Evolutionary conservation across 371 early-diverging fungal species (phyloP).

Genomic region (Mortierella polycephala): DNA sequence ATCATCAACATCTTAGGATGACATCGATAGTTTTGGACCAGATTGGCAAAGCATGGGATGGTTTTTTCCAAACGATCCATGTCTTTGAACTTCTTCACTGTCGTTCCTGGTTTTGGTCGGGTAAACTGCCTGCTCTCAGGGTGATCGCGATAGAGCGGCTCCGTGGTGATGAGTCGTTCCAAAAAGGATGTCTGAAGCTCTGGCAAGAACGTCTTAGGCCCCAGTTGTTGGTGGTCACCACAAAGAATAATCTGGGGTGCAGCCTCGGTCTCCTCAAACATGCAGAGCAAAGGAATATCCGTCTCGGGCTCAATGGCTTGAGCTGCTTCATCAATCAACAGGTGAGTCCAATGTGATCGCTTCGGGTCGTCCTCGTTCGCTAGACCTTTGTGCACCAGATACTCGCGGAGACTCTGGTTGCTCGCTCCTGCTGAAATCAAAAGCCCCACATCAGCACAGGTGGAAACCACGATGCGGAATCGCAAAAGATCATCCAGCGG

Average conservation of each 20-base stretch:
- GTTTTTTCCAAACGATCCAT: conserved; percentile 30
- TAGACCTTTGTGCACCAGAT: conserved; percentile 27
- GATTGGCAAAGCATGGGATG: conserved; percentile 55
- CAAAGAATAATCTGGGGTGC: conserved; percentile 47
- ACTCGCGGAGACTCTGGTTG: conserved; percentile 46
- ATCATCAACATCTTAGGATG: conserved; percentile 58
- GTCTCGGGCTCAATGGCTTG: conserved; percentile 64
- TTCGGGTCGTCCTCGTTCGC: conserved; percentile 10
- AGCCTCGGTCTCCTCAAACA: conserved; percentile 30
- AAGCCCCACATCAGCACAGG: conserved; percentile 57
- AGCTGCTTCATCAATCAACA: conserved; percentile 65
- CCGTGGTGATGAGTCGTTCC: conserved; percentile 40
- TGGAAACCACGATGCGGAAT: conserved; percentile 58
- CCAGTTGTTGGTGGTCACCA: conserved; percentile 50
- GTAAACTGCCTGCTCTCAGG: conserved; percentile 42
- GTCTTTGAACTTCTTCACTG: conserved; percentile 22
- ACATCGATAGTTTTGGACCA: conserved; percentile 57
- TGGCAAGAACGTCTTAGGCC: conserved; percentile 50
- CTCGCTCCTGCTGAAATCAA: conserved; percentile 55
- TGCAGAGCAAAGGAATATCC: conserved; percentile 56
- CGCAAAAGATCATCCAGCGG: conserved; percentile 43
- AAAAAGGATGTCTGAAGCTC: conserved; percentile 45
- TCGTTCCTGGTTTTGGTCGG: conserved; percentile 12
- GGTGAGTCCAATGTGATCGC: conserved; percentile 56
- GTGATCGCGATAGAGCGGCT: conserved; percentile 44